Evolutionary conservation across 192 early-diverging fungal species (phyloP), one percentile per base, ranked within the genome.

Genomic region (Mortierella alpina): DNA sequence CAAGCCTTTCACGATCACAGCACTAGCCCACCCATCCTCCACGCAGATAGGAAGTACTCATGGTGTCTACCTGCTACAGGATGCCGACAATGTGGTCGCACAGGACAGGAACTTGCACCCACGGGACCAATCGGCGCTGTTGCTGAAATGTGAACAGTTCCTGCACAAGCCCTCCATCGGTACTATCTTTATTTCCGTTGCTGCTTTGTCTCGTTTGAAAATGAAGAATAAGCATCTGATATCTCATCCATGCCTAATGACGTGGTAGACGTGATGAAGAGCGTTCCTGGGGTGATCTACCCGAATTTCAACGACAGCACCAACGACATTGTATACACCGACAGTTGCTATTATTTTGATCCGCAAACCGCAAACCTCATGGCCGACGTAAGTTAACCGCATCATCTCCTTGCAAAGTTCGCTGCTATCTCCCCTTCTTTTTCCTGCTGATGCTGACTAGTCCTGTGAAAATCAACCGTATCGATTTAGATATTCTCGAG

Each of bases 321-420:
- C 31, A 23, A 61, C 0, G 81, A 72, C 17, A 53, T 66, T 40
- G 83, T 84, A 6, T 84, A 84, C 39, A 84, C 83, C 4, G 83
- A 84, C 62, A 82, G 83, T 18, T 72, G 72, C 20, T 85, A 83
- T 57, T 85, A 79, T 67, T 82, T 83, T 65, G 81, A 85, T 71
- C 82, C 83, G 66, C 54, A 50, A 15, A 78, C 70, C 2, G 64
- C 61, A 5, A 54, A 66, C 7, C 15, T 74, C 49, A 68, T 85
- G 74, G 66, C 82, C 11, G 15, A 73, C 2, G 84, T 79, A 70
- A 57, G 75, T 47, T 50, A n/a, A n/a, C 1, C 23, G 17, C 8
- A 7, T 59, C 7, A 1, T 47, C 14, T 45, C 10, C 20, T 31
- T 18, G 22, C 17, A 6, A 6, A 7, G 22, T 18, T 50, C 10